Conservation (phyloP, 176 grass and related monocot genomes). For the Aegilops sharonensis region DNA sequence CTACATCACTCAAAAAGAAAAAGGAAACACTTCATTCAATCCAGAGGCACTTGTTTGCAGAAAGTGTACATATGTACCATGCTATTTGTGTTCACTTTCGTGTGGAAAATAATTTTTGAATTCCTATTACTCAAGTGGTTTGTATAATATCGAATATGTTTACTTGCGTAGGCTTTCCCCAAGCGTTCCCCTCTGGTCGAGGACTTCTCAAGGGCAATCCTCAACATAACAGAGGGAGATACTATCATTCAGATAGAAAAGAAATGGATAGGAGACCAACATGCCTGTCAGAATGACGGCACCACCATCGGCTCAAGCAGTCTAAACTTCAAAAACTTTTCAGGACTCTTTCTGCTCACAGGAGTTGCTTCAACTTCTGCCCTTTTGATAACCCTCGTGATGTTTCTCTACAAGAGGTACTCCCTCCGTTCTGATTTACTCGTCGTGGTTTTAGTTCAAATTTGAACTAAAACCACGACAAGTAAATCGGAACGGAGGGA, state of each 20-base stretch:
- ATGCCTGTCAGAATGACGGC: slow-evolving; percentile 21
- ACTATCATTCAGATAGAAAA: slow-evolving; percentile 39
- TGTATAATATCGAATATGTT: neutral
- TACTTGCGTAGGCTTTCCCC: slow-evolving; percentile 31
- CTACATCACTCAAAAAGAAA: neutral
- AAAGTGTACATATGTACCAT: neutral
- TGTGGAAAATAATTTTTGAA: neutral
- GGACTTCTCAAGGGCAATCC: slow-evolving; percentile 52
- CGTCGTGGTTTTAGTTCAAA: too few species aligned
- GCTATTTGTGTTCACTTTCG: neutral
- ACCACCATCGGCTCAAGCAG: slow-evolving; percentile 6
- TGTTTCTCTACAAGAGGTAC: slow-evolving; percentile 35
- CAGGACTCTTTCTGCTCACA: slow-evolving; percentile 44
- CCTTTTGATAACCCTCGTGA: slow-evolving; percentile 35
- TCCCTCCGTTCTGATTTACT: too few species aligned
- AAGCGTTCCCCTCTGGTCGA: slow-evolving; percentile 36
- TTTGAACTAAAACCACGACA: too few species aligned
- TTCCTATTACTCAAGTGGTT: neutral
- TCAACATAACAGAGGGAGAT: slow-evolving; percentile 52
- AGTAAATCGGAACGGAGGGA: too few species aligned
- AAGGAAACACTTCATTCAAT: neutral
- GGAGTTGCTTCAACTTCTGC: slow-evolving; percentile 26
- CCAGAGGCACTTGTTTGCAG: neutral
- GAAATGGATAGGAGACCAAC: slow-evolving; percentile 45
- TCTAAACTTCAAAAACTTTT: slow-evolving; percentile 40